Evolutionary conservation across 345 rosid species (phyloP).

Genomic region (Eucalyptus polybractea): DNA sequence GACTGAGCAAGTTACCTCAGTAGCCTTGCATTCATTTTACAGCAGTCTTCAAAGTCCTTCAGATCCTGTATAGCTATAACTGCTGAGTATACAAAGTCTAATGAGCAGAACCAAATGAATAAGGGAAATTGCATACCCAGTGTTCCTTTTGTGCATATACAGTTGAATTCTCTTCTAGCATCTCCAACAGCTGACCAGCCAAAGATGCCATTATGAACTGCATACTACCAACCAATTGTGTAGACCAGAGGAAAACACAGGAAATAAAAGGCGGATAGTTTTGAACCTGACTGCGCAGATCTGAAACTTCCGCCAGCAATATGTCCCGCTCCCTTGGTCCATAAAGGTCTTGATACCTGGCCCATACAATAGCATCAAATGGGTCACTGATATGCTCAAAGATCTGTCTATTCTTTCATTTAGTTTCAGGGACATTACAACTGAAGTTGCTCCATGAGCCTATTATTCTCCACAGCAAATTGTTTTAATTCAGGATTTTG

Average conservation of each 20-base stretch:
- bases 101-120: background rate
- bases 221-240: background rate
- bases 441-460: constrained; percentile 60
- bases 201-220: background rate
- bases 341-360: constrained; percentile 58
- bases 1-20: constrained; percentile 29
- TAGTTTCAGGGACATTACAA: constrained; percentile 24
- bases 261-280: background rate
- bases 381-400: background rate
- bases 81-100: background rate
- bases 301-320: constrained; percentile 55
- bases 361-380: background rate
- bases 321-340: constrained; percentile 62
- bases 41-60: constrained; percentile 60
- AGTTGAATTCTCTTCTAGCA: constrained; percentile 23
- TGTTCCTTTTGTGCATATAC: background rate
- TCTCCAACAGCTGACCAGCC: constrained; percentile 33
- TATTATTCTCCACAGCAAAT: constrained; percentile 48
- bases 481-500: constrained; percentile 49
- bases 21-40: constrained; percentile 47
- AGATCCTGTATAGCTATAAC: constrained; percentile 30
- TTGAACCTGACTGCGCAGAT: constrained; percentile 63
- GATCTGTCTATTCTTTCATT: background rate
- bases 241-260: background rate
- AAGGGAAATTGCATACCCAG: constrained; percentile 1